Base-by-base conservation (phyloP, 2,329 filamentous ascomycete genomes). In the Fusarium citri region DNA sequence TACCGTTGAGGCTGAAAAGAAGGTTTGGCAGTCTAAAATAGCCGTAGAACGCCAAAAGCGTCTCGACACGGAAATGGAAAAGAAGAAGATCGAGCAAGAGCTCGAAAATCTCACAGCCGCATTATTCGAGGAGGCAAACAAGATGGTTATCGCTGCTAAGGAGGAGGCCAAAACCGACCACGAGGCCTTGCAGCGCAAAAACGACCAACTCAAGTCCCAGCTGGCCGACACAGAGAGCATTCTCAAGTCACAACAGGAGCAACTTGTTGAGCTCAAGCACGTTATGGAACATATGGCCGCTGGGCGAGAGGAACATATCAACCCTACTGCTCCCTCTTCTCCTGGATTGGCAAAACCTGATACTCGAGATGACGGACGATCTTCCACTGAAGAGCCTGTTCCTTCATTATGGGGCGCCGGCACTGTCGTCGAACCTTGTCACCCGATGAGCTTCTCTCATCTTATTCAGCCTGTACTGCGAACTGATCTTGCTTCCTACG, bases 61-160 rank as follows among this genome's bases (percentile, higher is more conserved):
- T n/a, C 79, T 84, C 10, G 87, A 89, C 47, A 87, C 87, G 14
- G 92, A 94, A 76, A 90, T 88, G 78, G 92, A 93, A 59, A 97
- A 96, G 84, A 93, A 92, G 79, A 90, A 90, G 68, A 97, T 98
- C 30, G 96, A 99, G 79, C 90, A 92, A 72, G 96, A 99, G 80
- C 83, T 99, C 47, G 96, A 98, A 81, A 93, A 89, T 55, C 81
- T 99, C 69, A 98, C 96, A 0, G 90, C 94, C 3, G 94, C 94
- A 28, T 86, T 99, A n/a, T 99, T 99, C 69, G 94, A 98, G 78
- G 95, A 99, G 83, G 96, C 96, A 51, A 98, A 99, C 82, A 94
- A 92, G 85, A 98, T 99, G 95, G 96, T 99, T 55, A 93, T 95
- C 42, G 78, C 75, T 18, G 95, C 95, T 40, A 93, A 97, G 76